phyloP scores from a whole-genome alignment of 179 eudicot genomes.

The Sideroxylon spinosum region DNA sequence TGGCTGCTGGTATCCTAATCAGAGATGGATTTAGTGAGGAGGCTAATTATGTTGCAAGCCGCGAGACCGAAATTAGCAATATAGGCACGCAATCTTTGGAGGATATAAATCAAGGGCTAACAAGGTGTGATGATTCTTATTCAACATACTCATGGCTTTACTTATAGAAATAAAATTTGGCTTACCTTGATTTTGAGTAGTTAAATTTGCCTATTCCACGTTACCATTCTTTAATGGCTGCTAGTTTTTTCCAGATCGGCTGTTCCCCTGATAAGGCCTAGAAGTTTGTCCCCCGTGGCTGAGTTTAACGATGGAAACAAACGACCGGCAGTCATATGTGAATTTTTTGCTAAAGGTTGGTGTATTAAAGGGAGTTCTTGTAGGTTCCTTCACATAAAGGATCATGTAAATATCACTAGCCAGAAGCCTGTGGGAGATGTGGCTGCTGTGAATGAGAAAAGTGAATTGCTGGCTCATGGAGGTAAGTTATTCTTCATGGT shows the following conservation, averaged over 20 bases:
- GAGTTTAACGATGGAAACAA: constrained; percentile 46
- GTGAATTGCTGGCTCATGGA: constrained; percentile 31
- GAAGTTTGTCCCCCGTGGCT: constrained; percentile 50
- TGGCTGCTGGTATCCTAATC: constrained; percentile 18
- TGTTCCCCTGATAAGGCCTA: constrained; percentile 48
- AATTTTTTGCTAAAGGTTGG: constrained; percentile 88
- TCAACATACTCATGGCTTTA: background rate
- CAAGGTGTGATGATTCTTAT: constrained; percentile 44
- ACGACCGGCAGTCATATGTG: constrained; percentile 56
- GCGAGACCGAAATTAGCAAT: constrained; percentile 25
- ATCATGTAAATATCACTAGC: constrained; percentile 26
- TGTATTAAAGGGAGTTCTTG: constrained; percentile 90
- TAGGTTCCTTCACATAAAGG: constrained; percentile 72
- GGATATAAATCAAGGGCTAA: constrained; percentile 30
- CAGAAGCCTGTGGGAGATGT: constrained; percentile 35
- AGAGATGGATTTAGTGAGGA: constrained; percentile 22
- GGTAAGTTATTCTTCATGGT: constrained; percentile 41
- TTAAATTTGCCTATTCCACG: constrained; percentile 1
- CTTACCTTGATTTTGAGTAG: constrained; percentile 1
- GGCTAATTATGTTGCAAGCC: constrained; percentile 17
- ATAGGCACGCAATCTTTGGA: constrained; percentile 32
- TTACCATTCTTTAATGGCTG: constrained; percentile 27
- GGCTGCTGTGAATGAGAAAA: constrained; percentile 24
- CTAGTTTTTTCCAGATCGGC: constrained; percentile 49
- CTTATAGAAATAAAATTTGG: background rate